Base-by-base conservation (phyloP, 2,329 filamentous ascomycete genomes). In the Lecanicillium sp. region DNA sequence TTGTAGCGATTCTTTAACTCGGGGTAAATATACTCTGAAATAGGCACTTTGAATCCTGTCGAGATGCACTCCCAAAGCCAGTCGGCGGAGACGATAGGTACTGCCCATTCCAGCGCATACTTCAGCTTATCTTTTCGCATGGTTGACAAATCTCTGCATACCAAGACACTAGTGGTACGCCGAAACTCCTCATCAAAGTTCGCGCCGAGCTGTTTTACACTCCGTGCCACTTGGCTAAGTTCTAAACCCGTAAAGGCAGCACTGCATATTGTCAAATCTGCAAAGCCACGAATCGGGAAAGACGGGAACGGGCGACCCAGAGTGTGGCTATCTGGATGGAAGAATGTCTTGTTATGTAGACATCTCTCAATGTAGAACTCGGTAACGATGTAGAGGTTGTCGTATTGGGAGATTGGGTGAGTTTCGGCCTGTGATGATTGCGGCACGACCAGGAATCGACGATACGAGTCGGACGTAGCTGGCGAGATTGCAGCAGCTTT, bases 341-440 rank as follows among this genome's bases (percentile, higher is more conserved):
- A 69, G 49, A 90, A 75, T 18, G 64, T 66, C 58, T 86, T 92
- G 46, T 77, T 77, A 55, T 89, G 80, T 29, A 98, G 66, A 56
- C 90, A 97, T 34, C 79, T 78, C 62, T 98, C 92, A 37, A 98
- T 72, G 74, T 90, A 98, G 71, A 92, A 94, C 55, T 95, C 88
- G 10, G 88, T 97, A 22, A 94, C 79, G 31, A 74, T 56, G 36
- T 69, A 56, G 7, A 75, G 53, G 19, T 58, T 46, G 15, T 62
- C 64, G 33, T 64, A 57, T 4, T 52, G 50, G 8, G 55, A 41
- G 8, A 48, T 50, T 8, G 61, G 72, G 33, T 71, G 69, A 0
- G 63, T 61, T 2, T 66, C 60, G 2, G 69, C 61, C 12, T 63
- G 61, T 0, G 71, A 70, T 7, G 51, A 54, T 43, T 79, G 75